Evolutionary conservation across 306 rosid species (phyloP), one percentile per base, ranked within the genome.

Genomic region (Carpinus fangiana): DNA sequence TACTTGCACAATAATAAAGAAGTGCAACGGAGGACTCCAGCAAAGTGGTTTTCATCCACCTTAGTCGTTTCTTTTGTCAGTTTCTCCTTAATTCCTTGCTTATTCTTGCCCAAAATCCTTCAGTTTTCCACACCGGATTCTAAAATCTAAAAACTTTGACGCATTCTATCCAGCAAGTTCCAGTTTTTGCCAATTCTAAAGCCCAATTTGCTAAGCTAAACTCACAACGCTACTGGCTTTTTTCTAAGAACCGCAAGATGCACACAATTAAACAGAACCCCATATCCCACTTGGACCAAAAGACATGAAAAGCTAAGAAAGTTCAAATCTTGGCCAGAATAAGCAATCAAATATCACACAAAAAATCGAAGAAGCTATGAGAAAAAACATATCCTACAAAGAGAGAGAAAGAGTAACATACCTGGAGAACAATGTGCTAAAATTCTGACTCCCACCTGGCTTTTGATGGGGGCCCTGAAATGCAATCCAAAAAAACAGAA

Each of bases 381-480:
- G n/a, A 72, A 7, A 51, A 51, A 67, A 77, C 61, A 52, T 47
- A 47, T 34, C 11, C 21, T 3, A 28, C 8, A 12, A 7, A 52
- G 50, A 43, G 6, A 28, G n/a, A 20, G 59, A 83, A 48, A 5
- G 68, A 60, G 12, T 12, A 1, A 38, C 65, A 60, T 74, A 89
- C 98, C 92, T 13, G 90, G 88, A 45, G 94, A 82, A 72, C 16
- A 86, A 17, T 76, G 88, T 74, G 82, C 76, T 34, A 86, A 76
- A 79, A 80, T 59, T 69, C 78, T 59, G 89, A 51, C 57, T 82
- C 43, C 83, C 80, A 82, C 80, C 57, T 66, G 89, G 88, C 70
- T 77, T 92, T 21, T 82, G 91, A 48, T 73, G 83, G 78, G 90
- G 85, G 69, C 86, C 88, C 98, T 87, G 86, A 76, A 73, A 81